Conservation (phyloP, 108 stramenopile genomes). For the Chaetoceros tenuissimus region DNA sequence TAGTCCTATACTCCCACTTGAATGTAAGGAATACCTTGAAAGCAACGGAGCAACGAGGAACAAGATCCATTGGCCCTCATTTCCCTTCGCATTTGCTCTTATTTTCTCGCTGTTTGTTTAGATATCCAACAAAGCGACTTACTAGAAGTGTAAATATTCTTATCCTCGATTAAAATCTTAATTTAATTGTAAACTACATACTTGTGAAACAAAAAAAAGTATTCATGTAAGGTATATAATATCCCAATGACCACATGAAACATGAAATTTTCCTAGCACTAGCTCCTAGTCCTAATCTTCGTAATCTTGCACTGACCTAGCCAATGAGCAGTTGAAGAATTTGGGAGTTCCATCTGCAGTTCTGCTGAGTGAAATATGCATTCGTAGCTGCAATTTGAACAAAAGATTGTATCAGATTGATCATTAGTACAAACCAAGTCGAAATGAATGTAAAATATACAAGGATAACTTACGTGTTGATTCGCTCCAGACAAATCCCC, state of each 20-base stretch:
- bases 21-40: too few relatives aligned
- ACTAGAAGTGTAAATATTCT: neutral
- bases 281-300: neutral
- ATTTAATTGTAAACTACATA: too few relatives aligned
- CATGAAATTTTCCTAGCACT: neutral
- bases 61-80: too few relatives aligned
- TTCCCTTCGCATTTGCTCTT: too few relatives aligned
- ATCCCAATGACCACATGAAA: neutral
- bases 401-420: neutral
- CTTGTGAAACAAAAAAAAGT: neutral
- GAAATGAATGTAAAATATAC: neutral
- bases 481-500: slow-evolving; percentile 18
- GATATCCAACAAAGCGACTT: neutral
- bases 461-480: slow-evolving; percentile 11
- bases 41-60: too few relatives aligned
- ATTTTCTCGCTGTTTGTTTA: too few relatives aligned
- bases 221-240: neutral
- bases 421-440: neutral
- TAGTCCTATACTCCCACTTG: too few relatives aligned
- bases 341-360: slow-evolving; percentile 58
- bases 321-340: slow-evolving; percentile 62
- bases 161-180: too few relatives aligned
- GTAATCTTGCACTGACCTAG: neutral
- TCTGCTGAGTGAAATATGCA: slow-evolving; percentile 59
- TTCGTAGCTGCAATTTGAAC: slow-evolving; percentile 28